phyloP scores from a whole-genome alignment of 1,139 yeast species.

The Lodderomyces orthopsilosis region DNA sequence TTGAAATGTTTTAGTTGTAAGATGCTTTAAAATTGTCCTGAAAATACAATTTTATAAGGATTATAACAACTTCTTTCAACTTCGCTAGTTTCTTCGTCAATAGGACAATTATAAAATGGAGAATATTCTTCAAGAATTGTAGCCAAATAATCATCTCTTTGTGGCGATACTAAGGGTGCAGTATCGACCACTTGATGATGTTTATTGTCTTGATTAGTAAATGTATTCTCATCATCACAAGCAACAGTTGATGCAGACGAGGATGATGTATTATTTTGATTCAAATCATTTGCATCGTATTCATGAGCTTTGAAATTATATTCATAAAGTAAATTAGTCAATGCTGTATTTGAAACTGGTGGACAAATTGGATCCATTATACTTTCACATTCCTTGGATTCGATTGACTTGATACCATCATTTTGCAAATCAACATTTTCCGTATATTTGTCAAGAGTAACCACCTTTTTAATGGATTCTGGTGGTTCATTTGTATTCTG shows the following conservation, averaged over 20 bases:
- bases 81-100: neutral
- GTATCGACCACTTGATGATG: no score
- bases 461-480: no score
- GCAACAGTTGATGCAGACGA: neutral
- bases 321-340: neutral
- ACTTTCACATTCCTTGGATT: neutral
- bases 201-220: neutral
- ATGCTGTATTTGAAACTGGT: neutral
- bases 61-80: neutral
- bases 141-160: neutral
- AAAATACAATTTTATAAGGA: neutral
- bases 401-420: no score
- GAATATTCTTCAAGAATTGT: conserved; percentile 1
- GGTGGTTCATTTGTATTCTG: neutral
- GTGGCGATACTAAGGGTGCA: neutral
- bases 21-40: conserved; percentile 1
- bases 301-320: neutral
- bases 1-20: no score
- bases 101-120: neutral
- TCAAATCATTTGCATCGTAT: neutral
- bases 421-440: no score
- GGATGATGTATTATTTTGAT: neutral
- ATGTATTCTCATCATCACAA: neutral
- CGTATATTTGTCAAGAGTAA: no score
- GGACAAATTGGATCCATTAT: no score